A percentile compares a stretch with the other conserved stretches of the same genome.
These are phyloP conservation scores for Bipolaris sorokiniana DNA, from an alignment of 2,329 filamentous ascomycete genomes.

Conservation along the genomic window DNA sequence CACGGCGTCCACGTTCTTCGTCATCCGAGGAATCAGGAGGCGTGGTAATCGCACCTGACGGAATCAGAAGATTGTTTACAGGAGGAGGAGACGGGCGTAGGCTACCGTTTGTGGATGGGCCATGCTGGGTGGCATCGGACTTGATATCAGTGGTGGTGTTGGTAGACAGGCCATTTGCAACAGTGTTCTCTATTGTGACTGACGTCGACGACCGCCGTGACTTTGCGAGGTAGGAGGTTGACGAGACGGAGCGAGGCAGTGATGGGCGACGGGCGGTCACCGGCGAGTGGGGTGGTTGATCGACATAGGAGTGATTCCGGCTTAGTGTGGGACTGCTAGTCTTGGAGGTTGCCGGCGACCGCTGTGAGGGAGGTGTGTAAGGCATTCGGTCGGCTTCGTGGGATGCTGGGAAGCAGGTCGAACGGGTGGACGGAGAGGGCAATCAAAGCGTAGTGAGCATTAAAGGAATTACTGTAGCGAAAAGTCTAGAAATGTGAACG, in stretches of 20 bases:
- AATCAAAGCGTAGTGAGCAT: constrained; percentile 51
- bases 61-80: constrained; percentile 76
- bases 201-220: constrained; percentile 65
- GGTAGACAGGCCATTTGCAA: constrained; percentile 37
- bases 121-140: constrained; percentile 25
- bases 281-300: constrained; percentile 45
- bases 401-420: constrained; percentile 37
- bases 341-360: constrained; percentile 64
- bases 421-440: constrained; percentile 34
- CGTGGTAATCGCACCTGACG: constrained; percentile 83
- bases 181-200: constrained; percentile 39
- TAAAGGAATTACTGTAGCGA: constrained; percentile 46
- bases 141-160: constrained; percentile 30
- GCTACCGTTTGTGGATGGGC: constrained; percentile 59
- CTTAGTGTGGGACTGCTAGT: constrained; percentile 58
- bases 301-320: constrained; percentile 59
- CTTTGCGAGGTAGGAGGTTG: constrained; percentile 66
- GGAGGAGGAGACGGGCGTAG: constrained; percentile 86
- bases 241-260: constrained; percentile 63
- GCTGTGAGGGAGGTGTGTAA: constrained; percentile 81
- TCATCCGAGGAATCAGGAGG: constrained; percentile 93
- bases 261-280: constrained; percentile 50
- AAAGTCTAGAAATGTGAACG: constrained; percentile 6
- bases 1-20: constrained; percentile 67
- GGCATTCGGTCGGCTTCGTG: constrained; percentile 68